Evolutionary conservation across 495 filamentous ascomycete genomes (phyloP), one percentile per base, ranked within the genome.

Genomic region (Lophiotrema nucula): DNA sequence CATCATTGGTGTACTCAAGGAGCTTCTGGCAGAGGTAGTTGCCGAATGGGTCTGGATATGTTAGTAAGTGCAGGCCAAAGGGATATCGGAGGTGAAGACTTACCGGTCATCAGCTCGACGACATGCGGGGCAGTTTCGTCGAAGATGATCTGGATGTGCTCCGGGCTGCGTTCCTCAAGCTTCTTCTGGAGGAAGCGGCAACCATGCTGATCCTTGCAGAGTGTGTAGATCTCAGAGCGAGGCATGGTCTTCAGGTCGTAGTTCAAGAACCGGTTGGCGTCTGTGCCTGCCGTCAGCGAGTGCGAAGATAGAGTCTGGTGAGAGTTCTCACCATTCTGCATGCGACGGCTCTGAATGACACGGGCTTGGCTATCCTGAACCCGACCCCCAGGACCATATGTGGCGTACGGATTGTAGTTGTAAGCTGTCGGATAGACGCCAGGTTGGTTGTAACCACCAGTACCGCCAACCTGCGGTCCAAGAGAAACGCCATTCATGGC

Each of bases 21-120:
- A 98, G 75, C 77, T 97, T 97, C 76, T 98, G 93, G 76, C 90
- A 95, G 41, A 98, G 83, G 65, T 98, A 98, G 73, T 98, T 98
- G 56, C 93, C 93, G 67, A 98, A 97, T 3, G 92, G 93, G 77
- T 98, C 92, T 84, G 27, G 27, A 15, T 12, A 35, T 15, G 31
- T 35, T 22, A 38, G 56, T 59, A 26, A 58, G 55, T 19, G 35
- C 11, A 26, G 19, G 12, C 19, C 16, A 8, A 4, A 46, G 15
- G 10, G 8, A 26, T 24, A n/a, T 8, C 0, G 1, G 4, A n/a
- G 22, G 41, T 6, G 18, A n/a, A 31, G 6, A 66, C 78, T 56
- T 73, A 85, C 83, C 83, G 42, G 89, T 97, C 93, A 98, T 98
- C 57, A 98, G 78, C 77, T 97, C 93, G 50, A 92, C 83, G 21